Evolutionary conservation across 108 stramenopile species (phyloP).

Genomic region (Pseudonitzschia multiseries): DNA sequence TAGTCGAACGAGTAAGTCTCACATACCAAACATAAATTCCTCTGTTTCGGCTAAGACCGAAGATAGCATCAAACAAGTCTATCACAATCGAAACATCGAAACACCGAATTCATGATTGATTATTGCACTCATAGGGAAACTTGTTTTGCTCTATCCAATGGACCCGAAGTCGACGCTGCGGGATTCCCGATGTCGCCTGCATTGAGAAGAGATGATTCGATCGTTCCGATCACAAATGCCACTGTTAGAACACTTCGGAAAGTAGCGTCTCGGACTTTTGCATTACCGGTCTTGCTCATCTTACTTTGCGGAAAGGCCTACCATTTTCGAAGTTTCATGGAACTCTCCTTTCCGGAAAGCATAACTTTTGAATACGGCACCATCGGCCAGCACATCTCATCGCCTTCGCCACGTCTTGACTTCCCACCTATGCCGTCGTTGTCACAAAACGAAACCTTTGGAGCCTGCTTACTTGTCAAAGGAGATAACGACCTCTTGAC

Average conservation of each 20-base stretch:
- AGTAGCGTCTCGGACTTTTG: background rate
- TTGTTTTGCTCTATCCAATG: too few relatives aligned
- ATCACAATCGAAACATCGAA: too few relatives aligned
- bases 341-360: background rate
- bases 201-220: too few relatives aligned
- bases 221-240: background rate
- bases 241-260: background rate
- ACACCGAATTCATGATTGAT: too few relatives aligned
- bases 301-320: background rate
- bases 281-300: background rate
- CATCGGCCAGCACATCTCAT: background rate
- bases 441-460: conserved; percentile 30
- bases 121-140: too few relatives aligned
- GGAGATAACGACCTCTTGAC: conserved; percentile 46
- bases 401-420: background rate
- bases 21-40: too few relatives aligned
- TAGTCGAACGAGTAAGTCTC: too few relatives aligned
- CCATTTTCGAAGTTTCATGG: background rate
- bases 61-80: too few relatives aligned
- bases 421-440: background rate
- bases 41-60: too few relatives aligned
- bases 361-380: background rate
- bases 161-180: too few relatives aligned
- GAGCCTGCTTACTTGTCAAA: conserved; percentile 55
- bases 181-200: too few relatives aligned